phyloP scores from a whole-genome alignment of 2,329 filamentous ascomycete species.

The Alternaria panax region DNA sequence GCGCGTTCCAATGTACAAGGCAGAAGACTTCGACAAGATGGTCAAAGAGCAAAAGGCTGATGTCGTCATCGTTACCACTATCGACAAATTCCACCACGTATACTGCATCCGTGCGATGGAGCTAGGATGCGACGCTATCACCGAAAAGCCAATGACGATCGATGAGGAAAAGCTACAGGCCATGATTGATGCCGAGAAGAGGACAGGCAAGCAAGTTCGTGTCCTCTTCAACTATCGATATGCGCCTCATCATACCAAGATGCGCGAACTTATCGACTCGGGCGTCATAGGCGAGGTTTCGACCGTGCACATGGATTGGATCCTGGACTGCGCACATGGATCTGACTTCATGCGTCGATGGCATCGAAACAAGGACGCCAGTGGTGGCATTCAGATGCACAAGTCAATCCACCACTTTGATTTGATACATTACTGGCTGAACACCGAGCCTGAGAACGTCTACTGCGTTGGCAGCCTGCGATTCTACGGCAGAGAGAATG shows the following conservation, averaged over 20 bases:
- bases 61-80: constrained; percentile 68
- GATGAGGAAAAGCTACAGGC: constrained; percentile 62
- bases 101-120: constrained; percentile 68
- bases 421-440: constrained; percentile 69
- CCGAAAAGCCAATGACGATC: constrained; percentile 71
- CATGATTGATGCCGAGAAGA: constrained; percentile 63
- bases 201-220: constrained; percentile 60
- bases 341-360: constrained; percentile 70
- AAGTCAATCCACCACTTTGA: constrained; percentile 72
- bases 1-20: constrained; percentile 62
- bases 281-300: constrained; percentile 65
- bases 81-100: constrained; percentile 67
- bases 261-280: constrained; percentile 61
- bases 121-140: constrained; percentile 67
- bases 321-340: constrained; percentile 67
- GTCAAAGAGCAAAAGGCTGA: constrained; percentile 64
- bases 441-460: constrained; percentile 62
- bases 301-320: constrained; percentile 69
- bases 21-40: constrained; percentile 66
- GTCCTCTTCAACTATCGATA: constrained; percentile 72
- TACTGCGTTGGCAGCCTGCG: constrained; percentile 65
- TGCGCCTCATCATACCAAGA: constrained; percentile 68
- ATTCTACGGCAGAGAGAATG: constrained; percentile 70
- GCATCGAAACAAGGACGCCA: constrained; percentile 68
- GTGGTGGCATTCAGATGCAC: constrained; percentile 66